Conservation (phyloP, 306 rosid species). For the Vigna reflexopilosa region DNA sequence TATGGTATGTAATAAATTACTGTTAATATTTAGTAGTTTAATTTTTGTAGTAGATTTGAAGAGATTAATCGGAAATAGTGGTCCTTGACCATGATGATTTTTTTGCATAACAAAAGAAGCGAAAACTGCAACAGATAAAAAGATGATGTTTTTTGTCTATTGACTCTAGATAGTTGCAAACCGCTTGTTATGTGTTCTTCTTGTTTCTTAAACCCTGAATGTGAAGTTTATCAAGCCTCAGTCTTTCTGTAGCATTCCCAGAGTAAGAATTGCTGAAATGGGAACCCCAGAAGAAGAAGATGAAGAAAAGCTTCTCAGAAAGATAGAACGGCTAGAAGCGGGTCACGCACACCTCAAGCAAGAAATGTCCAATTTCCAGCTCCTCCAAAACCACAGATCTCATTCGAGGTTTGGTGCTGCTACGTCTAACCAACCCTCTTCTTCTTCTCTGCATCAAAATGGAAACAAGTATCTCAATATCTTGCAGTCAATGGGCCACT, state of each 20-base stretch:
- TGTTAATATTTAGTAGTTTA: too few species aligned
- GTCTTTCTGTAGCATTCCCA: background rate
- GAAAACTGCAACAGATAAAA: background rate
- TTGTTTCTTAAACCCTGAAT: background rate
- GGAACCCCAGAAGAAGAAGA: constrained; percentile 58
- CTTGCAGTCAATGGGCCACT: constrained; percentile 95
- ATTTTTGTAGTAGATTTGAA: background rate
- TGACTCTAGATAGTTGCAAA: background rate
- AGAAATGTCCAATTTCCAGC: constrained; percentile 81
- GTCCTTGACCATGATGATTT: background rate
- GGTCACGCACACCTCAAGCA: constrained; percentile 82
- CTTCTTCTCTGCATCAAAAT: constrained; percentile 60
- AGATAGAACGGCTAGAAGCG: constrained; percentile 80
- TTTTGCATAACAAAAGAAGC: background rate
- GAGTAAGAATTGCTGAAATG: constrained; percentile 44
- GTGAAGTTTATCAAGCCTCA: background rate
- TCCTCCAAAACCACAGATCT: constrained; percentile 60
- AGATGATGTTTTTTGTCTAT: background rate
- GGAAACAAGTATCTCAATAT: constrained; percentile 79
- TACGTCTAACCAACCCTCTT: constrained; percentile 59
- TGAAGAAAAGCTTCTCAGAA: constrained; percentile 70
- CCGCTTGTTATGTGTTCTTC: background rate
- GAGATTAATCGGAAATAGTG: background rate
- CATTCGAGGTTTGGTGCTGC: constrained; percentile 67
- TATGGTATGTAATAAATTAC: too few species aligned